A percentile compares a stretch with the other conserved stretches of the same genome.
These are phyloP conservation scores for Rhipidocladum racemiflorum DNA, from an alignment of 176 grass and related monocot genomes.

Conservation along the genomic window DNA sequence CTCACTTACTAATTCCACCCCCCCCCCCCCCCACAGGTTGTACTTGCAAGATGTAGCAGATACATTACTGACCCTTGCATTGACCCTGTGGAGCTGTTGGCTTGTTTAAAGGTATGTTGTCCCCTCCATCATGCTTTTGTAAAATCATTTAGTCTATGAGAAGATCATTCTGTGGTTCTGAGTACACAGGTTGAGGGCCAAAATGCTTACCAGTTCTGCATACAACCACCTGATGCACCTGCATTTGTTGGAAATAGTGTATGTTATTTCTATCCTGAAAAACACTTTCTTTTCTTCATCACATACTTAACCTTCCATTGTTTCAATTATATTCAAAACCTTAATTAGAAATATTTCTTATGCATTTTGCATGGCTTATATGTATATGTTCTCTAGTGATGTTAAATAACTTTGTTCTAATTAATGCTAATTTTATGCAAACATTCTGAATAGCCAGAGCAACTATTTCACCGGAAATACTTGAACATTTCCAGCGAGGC, in stretches of 20 bases:
- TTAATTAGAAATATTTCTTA: not conserved
- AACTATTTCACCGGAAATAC: slow-evolving; percentile 96
- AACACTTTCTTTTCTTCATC: not conserved
- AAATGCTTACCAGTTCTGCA: slow-evolving; percentile 94
- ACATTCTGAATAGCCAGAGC: slow-evolving; percentile 99
- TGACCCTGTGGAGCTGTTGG: slow-evolving; percentile 71
- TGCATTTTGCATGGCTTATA: not conserved
- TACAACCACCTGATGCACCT: slow-evolving; percentile 76
- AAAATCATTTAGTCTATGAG: not conserved
- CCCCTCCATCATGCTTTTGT: not conserved
- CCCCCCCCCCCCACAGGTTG: slow-evolving; percentile 52
- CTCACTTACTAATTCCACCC: not conserved
- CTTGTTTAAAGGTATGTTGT: slow-evolving; percentile 59
- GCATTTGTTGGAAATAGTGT: slow-evolving; percentile 96
- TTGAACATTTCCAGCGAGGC: slow-evolving; percentile 93
- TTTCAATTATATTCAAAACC: not conserved
- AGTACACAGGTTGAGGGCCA: slow-evolving; percentile 66
- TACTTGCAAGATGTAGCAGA: slow-evolving; percentile 86
- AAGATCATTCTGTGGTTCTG: not conserved
- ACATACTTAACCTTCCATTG: not conserved
- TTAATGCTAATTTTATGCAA: slow-evolving; percentile 55
- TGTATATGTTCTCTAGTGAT: not conserved
- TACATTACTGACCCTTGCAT: slow-evolving; percentile 75
- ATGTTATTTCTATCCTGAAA: slow-evolving; percentile 45
- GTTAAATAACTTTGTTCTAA: slow-evolving; percentile 40